Evolutionary conservation across 192 early-diverging fungal genomes (phyloP), one percentile per base, ranked within the genome.

Genomic region (Chytriomyces confervae): DNA sequence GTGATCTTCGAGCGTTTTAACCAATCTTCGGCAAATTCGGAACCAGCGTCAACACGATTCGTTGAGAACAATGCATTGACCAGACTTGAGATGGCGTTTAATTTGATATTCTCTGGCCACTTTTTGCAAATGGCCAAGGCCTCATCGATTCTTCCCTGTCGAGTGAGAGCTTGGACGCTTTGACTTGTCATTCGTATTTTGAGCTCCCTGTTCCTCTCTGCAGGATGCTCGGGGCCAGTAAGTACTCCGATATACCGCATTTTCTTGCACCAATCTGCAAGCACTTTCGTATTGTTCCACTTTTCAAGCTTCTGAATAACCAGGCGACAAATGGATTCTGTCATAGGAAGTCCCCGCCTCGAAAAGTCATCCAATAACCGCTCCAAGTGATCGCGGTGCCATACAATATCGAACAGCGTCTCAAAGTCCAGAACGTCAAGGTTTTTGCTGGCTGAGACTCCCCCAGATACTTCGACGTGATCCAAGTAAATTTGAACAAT

Each of bases 341-440:
- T 53, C 13, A 70, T 36, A 7, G 18, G 9, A 47, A 70, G 7
- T 27, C 27, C 16, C 8, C 69, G 69, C 13, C 49, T 18, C 50
- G 4, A 16, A 47, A 70, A 23, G 47, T 70, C 69, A 10, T 18
- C 69, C 46, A 70, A 50, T 8, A 70, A 13, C 23, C 13, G 11
- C 13, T 53, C 13, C 16, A 57, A 13, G 13, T 57, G 53, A 20
- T 57, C 20, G 13, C 53, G 16, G 16, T 57, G 13, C 16, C 53
- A 20, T n/a, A 5, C 53, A 57, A 57, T 0, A 13, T 57, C 20
- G 53, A 68, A 47, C n/a, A 68, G 66, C 16, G 66, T 53, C 27
- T 70, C 69, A 43, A 70, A 70, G 27, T 70, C 69, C 20, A n/a
- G 13, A 13, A 57, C 53, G 53, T 13, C 13, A 13, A 57, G 16